Evolutionary conservation across 106 monocot genomes (phyloP).

Genomic region (Phalaenopsis aphrodite): DNA sequence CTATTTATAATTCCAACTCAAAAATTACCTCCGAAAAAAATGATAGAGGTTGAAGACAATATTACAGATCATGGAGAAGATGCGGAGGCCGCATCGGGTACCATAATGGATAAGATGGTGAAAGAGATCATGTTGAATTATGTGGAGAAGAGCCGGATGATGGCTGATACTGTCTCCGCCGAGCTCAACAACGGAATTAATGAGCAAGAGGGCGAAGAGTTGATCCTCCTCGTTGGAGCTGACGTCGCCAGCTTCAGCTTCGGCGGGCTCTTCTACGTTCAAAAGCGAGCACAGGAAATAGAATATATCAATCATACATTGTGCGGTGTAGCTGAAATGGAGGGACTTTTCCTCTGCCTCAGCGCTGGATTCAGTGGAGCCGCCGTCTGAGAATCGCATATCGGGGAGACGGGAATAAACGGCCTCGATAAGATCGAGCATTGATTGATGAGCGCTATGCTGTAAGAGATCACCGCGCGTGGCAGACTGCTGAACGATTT

Average conservation of each 20-base stretch:
- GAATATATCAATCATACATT: conserved; percentile 82
- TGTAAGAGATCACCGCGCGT: conserved; percentile 64
- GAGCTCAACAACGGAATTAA: conserved; percentile 71
- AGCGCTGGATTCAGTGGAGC: conserved; percentile 11
- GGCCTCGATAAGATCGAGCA: conserved; percentile 81
- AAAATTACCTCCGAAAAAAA: conserved; percentile 44
- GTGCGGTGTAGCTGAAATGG: conserved; percentile 34
- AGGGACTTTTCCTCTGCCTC: conserved; percentile 20
- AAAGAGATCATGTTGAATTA: conserved; percentile 80
- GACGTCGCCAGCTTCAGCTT: conserved; percentile 19
- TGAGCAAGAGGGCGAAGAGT: conserved; percentile 64
- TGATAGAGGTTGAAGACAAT: conserved; percentile 82
- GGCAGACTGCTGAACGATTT: conserved; percentile 66
- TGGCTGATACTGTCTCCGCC: conserved; percentile 59
- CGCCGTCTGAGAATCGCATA: conserved; percentile 18
- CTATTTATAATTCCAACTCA: not conserved
- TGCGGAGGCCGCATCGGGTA: conserved; percentile 35
- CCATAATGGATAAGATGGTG: conserved; percentile 72
- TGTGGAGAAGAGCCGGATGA: conserved; percentile 50
- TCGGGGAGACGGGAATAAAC: conserved; percentile 57
- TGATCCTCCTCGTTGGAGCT: conserved; percentile 67
- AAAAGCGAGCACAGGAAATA: conserved; percentile 72
- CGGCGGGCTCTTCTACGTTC: conserved; percentile 34
- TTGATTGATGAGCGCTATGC: conserved; percentile 49
- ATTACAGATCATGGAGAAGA: conserved; percentile 91